phyloP scores from a whole-genome alignment of 2,329 filamentous ascomycete species.

The Diaporthe sp. region DNA sequence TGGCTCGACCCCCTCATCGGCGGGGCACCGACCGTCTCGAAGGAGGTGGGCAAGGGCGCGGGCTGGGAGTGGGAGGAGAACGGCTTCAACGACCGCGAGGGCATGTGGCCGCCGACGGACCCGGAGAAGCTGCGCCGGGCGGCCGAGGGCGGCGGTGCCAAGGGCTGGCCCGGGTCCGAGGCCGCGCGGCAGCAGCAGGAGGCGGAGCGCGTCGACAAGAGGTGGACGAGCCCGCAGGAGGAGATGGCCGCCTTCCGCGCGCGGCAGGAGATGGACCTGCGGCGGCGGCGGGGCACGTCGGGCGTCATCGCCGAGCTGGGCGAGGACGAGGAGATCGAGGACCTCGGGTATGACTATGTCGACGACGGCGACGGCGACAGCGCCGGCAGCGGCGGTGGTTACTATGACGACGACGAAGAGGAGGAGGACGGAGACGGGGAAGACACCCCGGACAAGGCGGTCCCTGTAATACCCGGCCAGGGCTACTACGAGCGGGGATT shows the following conservation, averaged over 20 bases:
- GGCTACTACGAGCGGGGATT: slow-evolving; percentile 48
- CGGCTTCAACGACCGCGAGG: slow-evolving; percentile 77
- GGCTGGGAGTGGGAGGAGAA: slow-evolving; percentile 81
- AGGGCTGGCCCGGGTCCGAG: slow-evolving; percentile 56
- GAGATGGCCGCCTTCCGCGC: slow-evolving; percentile 63
- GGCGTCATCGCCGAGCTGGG: slow-evolving; percentile 65
- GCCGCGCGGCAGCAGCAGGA: slow-evolving; percentile 42
- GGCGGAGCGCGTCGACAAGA: slow-evolving; percentile 40
- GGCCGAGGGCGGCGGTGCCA: slow-evolving; percentile 43
- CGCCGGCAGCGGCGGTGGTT: slow-evolving; percentile 47
- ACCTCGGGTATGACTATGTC: slow-evolving; percentile 42
- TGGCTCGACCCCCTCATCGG: slow-evolving; percentile 80
- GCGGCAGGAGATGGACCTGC: slow-evolving; percentile 64
- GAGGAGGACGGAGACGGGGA: slow-evolving; percentile 53
- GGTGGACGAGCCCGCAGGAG: slow-evolving; percentile 58
- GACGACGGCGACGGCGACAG: slow-evolving; percentile 23
- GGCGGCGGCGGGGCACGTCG: slow-evolving; percentile 52
- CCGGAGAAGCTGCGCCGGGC: slow-evolving; percentile 70
- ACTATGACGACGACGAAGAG: slow-evolving; percentile 72
- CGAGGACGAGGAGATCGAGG: slow-evolving; percentile 68
- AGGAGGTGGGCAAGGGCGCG: slow-evolving; percentile 51
- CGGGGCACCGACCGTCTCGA: slow-evolving; percentile 58
- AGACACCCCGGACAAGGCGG: slow-evolving; percentile 44
- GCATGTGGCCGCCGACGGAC: slow-evolving; percentile 75
- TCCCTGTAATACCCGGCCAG: slow-evolving; percentile 37